Percentiles rank a stretch among this genome's conserved stretches.
These are phyloP conservation scores for Dendryphion nanum DNA, from an alignment of 2,329 filamentous ascomycete genomes.

Conservation along the genomic window DNA sequence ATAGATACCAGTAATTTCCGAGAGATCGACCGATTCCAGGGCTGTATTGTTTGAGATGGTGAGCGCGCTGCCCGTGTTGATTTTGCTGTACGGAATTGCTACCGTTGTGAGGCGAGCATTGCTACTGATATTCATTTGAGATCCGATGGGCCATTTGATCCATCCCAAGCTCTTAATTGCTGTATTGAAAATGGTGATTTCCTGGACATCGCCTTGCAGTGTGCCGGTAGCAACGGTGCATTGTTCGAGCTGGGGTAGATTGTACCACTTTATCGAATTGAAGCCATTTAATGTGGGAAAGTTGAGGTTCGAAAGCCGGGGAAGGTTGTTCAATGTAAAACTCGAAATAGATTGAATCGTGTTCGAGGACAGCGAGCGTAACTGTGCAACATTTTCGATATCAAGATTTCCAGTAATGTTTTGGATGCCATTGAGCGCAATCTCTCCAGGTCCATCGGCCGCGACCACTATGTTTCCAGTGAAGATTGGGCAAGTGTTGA, in stretches of 20 bases:
- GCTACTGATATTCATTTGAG: constrained; percentile 13
- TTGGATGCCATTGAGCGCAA: constrained; percentile 15
- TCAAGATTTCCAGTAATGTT: constrained; percentile 12
- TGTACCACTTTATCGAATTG: constrained; percentile 9
- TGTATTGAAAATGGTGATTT: constrained; percentile 16
- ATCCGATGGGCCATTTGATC: constrained; percentile 19
- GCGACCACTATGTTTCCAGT: constrained; percentile 17
- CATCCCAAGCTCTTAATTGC: constrained; percentile 17
- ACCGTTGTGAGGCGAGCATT: constrained; percentile 14
- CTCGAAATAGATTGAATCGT: constrained; percentile 10
- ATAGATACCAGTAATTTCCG: constrained; percentile 10
- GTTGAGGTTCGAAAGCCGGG: constrained; percentile 13
- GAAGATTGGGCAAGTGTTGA: constrained; percentile 15
- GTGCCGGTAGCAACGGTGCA: constrained; percentile 10
- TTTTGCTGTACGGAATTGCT: constrained; percentile 12
- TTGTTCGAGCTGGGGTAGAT: constrained; percentile 9
- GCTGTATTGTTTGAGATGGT: constrained; percentile 11
- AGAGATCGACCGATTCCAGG: constrained; percentile 10
- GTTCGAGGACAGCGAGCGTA: constrained; percentile 16
- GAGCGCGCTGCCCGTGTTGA: constrained; percentile 13
- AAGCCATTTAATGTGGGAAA: constrained; percentile 17
- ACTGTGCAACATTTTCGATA: constrained; percentile 9
- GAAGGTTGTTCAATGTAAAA: constrained; percentile 17
- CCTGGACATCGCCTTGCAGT: constrained; percentile 11
- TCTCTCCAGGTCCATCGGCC: constrained; percentile 12